These are phyloP conservation scores for Rhododendron henanense DNA, from an alignment of 148 eudicot genomes.

Conservation along the genomic window DNA sequence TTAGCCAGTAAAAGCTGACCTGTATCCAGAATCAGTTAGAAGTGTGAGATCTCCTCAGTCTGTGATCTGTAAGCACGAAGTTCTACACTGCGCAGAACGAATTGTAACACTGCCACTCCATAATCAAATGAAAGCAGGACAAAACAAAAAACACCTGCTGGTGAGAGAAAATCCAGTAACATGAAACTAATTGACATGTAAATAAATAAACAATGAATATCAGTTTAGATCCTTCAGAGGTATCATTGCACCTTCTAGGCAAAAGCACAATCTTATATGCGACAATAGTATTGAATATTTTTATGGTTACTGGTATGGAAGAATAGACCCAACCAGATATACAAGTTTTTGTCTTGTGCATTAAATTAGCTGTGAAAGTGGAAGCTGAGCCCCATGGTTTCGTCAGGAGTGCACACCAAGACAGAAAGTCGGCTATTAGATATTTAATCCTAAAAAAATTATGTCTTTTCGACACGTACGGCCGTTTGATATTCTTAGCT, in stretches of 20 bases:
- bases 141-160: background rate
- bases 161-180: background rate
- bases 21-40: slow-evolving; percentile 21
- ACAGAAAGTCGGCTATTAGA: background rate
- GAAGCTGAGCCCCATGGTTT: background rate
- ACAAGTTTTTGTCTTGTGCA: background rate
- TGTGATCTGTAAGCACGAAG: background rate
- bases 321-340: background rate
- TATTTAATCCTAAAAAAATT: background rate
- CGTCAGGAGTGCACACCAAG: background rate
- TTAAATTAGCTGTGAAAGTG: background rate
- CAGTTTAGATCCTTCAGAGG: background rate
- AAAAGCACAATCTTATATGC: background rate
- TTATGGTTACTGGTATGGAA: background rate
- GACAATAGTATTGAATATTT: background rate
- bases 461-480: background rate
- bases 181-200: background rate
- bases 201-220: background rate
- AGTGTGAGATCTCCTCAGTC: background rate
- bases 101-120: background rate
- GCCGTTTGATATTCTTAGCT: background rate
- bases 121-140: background rate
- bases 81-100: background rate
- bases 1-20: slow-evolving; percentile 95
- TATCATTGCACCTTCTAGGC: background rate